Conservation (phyloP, 495 filamentous ascomycete genomes). For the Hypoxylon intermedium region DNA sequence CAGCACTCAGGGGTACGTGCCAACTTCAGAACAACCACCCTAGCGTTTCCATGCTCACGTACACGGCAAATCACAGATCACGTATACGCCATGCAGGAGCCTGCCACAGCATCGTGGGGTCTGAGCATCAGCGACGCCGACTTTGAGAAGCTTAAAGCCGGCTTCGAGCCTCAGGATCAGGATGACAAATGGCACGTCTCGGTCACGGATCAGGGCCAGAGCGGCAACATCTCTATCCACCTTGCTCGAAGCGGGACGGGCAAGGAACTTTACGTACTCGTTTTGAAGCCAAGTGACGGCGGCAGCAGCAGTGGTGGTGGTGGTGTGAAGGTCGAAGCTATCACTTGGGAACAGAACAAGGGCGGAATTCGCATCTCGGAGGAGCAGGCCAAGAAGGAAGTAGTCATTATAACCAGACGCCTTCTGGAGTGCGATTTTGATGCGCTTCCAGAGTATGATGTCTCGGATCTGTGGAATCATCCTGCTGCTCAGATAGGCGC, state of each 20-base stretch:
- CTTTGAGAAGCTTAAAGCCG: background rate
- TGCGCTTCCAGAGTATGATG: background rate
- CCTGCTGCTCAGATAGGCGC: background rate
- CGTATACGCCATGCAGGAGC: too few relatives aligned
- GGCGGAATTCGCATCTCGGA: background rate
- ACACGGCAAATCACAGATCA: too few relatives aligned
- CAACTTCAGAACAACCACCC: too few relatives aligned
- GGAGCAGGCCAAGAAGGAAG: slow-evolving; percentile 1
- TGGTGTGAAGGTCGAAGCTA: background rate
- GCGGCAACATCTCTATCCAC: background rate
- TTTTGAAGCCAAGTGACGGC: background rate
- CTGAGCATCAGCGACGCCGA: background rate
- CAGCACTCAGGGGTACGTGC: too few relatives aligned
- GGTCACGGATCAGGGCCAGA: background rate
- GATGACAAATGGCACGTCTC: background rate
- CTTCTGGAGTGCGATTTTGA: background rate
- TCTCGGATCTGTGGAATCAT: background rate
- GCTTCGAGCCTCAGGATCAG: background rate
- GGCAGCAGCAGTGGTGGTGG: background rate
- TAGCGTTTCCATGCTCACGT: too few relatives aligned
- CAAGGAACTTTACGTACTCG: background rate
- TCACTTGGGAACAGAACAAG: background rate
- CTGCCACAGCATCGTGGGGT: background rate
- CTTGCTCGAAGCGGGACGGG: background rate
- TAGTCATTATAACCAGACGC: background rate